phyloP scores from a whole-genome alignment of 768 basidiomycete genomes.

The Candolleomyces aberdarensis region DNA sequence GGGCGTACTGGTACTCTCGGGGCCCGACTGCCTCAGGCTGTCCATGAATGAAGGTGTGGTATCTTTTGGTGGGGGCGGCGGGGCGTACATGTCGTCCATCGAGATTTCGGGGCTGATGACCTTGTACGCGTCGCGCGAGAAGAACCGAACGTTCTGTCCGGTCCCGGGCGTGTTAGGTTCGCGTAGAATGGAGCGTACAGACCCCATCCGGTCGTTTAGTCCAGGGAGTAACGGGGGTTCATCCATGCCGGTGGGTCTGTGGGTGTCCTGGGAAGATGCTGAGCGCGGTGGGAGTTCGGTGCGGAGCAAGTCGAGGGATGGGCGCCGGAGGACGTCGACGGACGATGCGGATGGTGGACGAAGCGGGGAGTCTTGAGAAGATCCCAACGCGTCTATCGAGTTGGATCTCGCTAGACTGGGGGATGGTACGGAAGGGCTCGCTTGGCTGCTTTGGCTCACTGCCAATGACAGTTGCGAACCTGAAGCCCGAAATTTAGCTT shows the following conservation, averaged over 20 bases:
- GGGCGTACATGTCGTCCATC: conserved; percentile 32
- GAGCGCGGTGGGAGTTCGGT: conserved; percentile 17
- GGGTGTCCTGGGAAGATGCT: conserved; percentile 21
- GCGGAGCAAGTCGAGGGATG: conserved; percentile 39
- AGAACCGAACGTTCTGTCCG: conserved; percentile 78
- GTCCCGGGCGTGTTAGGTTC: conserved; percentile 71
- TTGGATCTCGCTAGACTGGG: conserved; percentile 8
- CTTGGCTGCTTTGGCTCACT: neutral
- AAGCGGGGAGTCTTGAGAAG: conserved; percentile 6
- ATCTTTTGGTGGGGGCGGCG: conserved; percentile 26
- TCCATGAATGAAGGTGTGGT: conserved; percentile 28
- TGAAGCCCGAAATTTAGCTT: conserved; percentile 6
- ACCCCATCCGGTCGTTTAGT: conserved; percentile 40
- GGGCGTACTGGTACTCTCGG: conserved; percentile 24
- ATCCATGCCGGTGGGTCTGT: conserved; percentile 8
- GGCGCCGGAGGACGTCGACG: conserved; percentile 26
- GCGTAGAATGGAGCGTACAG: conserved; percentile 70
- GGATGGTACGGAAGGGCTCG: neutral
- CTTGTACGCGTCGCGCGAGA: conserved; percentile 65
- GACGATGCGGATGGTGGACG: conserved; percentile 29
- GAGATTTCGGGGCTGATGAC: conserved; percentile 66
- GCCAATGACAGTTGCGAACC: conserved; percentile 30
- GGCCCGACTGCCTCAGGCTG: conserved; percentile 24
- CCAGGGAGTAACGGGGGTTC: conserved; percentile 8
- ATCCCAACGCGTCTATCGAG: conserved; percentile 9